Conservation (phyloP, 768 basidiomycete species). For the Pulveroboletus sp. region DNA sequence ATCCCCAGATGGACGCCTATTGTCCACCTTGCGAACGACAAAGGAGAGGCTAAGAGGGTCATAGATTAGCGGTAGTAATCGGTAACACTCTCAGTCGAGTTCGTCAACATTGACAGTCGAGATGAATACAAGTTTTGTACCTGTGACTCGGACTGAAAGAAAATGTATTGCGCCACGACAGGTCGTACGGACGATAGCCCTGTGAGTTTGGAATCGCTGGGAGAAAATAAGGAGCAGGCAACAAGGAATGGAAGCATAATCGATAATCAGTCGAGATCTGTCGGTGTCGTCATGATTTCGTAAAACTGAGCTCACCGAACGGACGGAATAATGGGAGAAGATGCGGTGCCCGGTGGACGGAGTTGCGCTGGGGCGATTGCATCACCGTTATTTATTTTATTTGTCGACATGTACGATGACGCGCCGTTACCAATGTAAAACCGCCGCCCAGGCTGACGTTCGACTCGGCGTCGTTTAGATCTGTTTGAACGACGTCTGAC, state of each 20-base stretch:
- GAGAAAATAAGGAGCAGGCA: conserved; percentile 1
- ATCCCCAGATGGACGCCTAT: conserved; percentile 33
- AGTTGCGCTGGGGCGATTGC: conserved; percentile 15
- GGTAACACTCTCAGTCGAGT: conserved; percentile 17
- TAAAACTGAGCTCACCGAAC: conserved; percentile 27
- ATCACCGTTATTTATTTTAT: conserved; percentile 4
- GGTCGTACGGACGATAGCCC: not conserved
- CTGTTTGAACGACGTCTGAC: not conserved
- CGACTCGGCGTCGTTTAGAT: not conserved
- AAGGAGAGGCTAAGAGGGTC: conserved; percentile 7
- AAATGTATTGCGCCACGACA: not conserved
- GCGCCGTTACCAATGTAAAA: not conserved
- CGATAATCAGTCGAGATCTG: conserved; percentile 11
- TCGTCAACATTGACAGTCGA: conserved; percentile 19
- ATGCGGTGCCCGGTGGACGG: conserved; percentile 12
- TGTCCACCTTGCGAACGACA: conserved; percentile 32
- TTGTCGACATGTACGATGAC: conserved; percentile 9
- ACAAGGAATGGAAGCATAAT: conserved; percentile 11
- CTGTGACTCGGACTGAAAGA: not conserved
- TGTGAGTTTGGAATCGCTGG: conserved; percentile 1
- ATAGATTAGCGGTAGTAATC: conserved; percentile 1
- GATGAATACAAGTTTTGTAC: conserved; percentile 12
- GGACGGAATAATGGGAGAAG: conserved; percentile 16
- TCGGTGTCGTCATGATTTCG: conserved; percentile 31
- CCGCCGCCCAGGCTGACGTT: not conserved